Conservation (phyloP, 176 grass and related monocot genomes). For the Otatea glauca region DNA sequence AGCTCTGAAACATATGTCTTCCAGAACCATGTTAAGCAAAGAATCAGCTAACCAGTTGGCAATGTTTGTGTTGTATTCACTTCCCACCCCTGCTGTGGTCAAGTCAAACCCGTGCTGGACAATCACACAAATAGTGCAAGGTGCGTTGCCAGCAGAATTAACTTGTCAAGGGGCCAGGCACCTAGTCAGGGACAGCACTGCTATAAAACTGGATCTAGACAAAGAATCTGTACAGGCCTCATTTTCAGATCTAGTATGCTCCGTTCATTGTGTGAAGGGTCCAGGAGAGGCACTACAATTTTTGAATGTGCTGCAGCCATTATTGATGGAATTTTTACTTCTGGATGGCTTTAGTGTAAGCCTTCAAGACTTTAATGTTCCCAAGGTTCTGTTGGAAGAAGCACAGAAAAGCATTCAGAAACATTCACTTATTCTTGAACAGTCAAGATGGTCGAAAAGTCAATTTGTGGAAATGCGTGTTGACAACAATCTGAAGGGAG, state of each 20-base stretch:
- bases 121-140: slow-evolving; percentile 71
- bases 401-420: slow-evolving; percentile 60
- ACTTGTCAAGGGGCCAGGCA: slow-evolving; percentile 60
- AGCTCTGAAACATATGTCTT: slow-evolving; percentile 69
- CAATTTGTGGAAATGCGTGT: slow-evolving; percentile 67
- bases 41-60: slow-evolving; percentile 66
- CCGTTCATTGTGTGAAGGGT: slow-evolving; percentile 61
- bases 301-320: slow-evolving; percentile 75
- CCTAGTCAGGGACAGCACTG: slow-evolving; percentile 53
- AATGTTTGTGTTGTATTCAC: slow-evolving; percentile 62
- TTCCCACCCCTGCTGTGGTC: slow-evolving; percentile 64
- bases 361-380: slow-evolving; percentile 70
- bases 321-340: slow-evolving; percentile 86
- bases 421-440: slow-evolving; percentile 59
- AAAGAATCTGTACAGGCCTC: slow-evolving; percentile 62
- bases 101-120: slow-evolving; percentile 63
- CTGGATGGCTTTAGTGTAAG: slow-evolving; percentile 85
- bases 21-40: slow-evolving; percentile 50
- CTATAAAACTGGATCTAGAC: slow-evolving; percentile 64
- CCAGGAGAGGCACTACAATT: slow-evolving; percentile 70
- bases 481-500: slow-evolving; percentile 64
- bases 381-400: slow-evolving; percentile 60
- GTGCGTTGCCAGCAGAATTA: slow-evolving; percentile 61
- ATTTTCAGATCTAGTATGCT: slow-evolving; percentile 66
- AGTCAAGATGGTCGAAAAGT: slow-evolving; percentile 54